Evolutionary conservation across 2,329 filamentous ascomycete species (phyloP).

Genomic region (Furcasterigmium furcatum): DNA sequence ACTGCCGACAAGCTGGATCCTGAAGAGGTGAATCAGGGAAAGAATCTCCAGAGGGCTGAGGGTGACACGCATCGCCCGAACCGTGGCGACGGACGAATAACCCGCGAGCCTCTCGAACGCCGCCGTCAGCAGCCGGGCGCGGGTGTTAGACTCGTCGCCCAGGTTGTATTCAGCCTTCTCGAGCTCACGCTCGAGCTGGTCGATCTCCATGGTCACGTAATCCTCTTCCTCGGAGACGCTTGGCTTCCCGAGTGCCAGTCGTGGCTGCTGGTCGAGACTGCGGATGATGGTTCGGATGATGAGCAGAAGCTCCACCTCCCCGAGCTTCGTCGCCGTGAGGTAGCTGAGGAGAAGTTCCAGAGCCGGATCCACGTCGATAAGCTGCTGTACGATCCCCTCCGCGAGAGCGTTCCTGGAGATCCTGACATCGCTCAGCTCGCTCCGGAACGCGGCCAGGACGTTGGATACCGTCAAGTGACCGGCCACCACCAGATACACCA

Average conservation of each 20-base stretch:
- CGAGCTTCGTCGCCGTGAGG: slow-evolving; percentile 62
- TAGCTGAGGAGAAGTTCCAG: slow-evolving; percentile 65
- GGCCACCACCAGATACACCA: slow-evolving; percentile 57
- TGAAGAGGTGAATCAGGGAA: slow-evolving; percentile 68
- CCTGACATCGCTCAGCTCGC: slow-evolving; percentile 38
- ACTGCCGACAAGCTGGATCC: slow-evolving; percentile 69
- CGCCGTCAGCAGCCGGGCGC: slow-evolving; percentile 61
- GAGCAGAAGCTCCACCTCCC: slow-evolving; percentile 62
- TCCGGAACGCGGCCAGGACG: slow-evolving; percentile 53
- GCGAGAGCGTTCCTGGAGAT: slow-evolving; percentile 43
- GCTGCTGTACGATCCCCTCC: slow-evolving; percentile 58
- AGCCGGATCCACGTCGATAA: slow-evolving; percentile 65
- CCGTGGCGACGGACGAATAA: slow-evolving; percentile 58
- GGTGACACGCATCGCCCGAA: slow-evolving; percentile 59
- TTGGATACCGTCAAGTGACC: slow-evolving; percentile 60
- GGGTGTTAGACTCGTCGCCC: slow-evolving; percentile 58
- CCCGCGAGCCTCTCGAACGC: slow-evolving; percentile 68
- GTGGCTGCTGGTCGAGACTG: slow-evolving; percentile 52
- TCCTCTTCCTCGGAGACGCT: slow-evolving; percentile 17
- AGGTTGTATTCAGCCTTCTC: slow-evolving; percentile 66
- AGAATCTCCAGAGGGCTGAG: slow-evolving; percentile 67
- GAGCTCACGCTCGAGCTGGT: slow-evolving; percentile 62
- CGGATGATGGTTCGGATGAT: slow-evolving; percentile 65
- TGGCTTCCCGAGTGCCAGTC: slow-evolving; percentile 11
- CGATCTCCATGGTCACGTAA: slow-evolving; percentile 50